Evolutionary conservation across 2,329 filamentous ascomycete genomes (phyloP).

Genomic region (Karstenula rhodostoma): DNA sequence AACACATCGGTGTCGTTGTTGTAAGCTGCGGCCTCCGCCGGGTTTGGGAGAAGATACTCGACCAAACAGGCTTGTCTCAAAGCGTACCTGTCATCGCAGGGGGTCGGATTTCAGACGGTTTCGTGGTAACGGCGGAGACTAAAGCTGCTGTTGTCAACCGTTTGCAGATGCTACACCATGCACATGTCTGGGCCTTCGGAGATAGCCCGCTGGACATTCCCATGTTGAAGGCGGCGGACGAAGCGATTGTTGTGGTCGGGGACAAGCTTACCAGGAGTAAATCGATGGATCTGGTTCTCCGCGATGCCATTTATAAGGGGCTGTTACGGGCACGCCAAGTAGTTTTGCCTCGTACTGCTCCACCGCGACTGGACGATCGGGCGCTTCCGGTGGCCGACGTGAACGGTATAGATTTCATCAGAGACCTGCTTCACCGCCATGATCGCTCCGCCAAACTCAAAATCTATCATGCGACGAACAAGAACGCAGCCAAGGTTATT

Average conservation of each 20-base stretch:
- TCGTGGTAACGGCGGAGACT: slow-evolving; percentile 60
- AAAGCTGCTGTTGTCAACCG: slow-evolving; percentile 59
- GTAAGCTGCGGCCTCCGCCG: slow-evolving; percentile 63
- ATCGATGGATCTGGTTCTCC: slow-evolving; percentile 60
- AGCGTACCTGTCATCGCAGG: slow-evolving; percentile 62
- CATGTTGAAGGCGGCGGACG: slow-evolving; percentile 64
- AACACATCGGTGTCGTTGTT: slow-evolving; percentile 58
- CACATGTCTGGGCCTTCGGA: slow-evolving; percentile 65
- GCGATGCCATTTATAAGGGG: slow-evolving; percentile 50
- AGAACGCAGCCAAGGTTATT: slow-evolving; percentile 59
- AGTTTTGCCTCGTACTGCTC: neutral
- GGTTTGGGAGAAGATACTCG: slow-evolving; percentile 65
- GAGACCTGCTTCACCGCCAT: slow-evolving; percentile 28
- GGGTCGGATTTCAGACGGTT: slow-evolving; percentile 56
- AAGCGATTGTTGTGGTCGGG: slow-evolving; percentile 65
- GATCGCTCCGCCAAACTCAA: neutral
- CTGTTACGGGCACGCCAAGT: slow-evolving; percentile 48
- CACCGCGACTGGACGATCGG: slow-evolving; percentile 30
- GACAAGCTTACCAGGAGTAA: slow-evolving; percentile 57
- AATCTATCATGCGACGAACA: slow-evolving; percentile 56
- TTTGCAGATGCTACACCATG: slow-evolving; percentile 35
- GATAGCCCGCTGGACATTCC: slow-evolving; percentile 66
- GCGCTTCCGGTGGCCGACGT: slow-evolving; percentile 56
- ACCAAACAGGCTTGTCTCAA: slow-evolving; percentile 51
- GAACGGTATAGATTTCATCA: slow-evolving; percentile 23